Evolutionary conservation across 768 basidiomycete genomes (phyloP).

Genomic region (Leccinum arenicola): DNA sequence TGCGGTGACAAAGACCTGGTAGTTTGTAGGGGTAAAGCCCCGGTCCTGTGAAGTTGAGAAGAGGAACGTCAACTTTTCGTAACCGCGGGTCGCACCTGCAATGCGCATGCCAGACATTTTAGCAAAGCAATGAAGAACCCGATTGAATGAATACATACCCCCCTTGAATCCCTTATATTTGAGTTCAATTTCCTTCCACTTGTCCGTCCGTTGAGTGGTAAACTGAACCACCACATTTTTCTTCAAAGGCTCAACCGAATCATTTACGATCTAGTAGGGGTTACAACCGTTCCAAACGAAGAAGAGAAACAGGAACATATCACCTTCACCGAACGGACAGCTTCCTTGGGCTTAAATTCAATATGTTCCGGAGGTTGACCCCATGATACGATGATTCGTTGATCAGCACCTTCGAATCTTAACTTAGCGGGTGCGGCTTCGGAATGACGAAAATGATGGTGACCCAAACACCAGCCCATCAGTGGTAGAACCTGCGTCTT

Average conservation of each 20-base stretch:
- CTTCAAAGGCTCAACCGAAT: slow-evolving; percentile 6
- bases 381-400: slow-evolving; percentile 11
- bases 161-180: slow-evolving; percentile 20
- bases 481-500: slow-evolving; percentile 16
- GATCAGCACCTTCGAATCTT: slow-evolving; percentile 6
- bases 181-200: slow-evolving; percentile 10
- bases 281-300: not conserved
- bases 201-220: not conserved
- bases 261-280: slow-evolving; percentile 24
- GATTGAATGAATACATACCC: slow-evolving; percentile 19
- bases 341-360: slow-evolving; percentile 19
- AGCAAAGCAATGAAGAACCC: not conserved
- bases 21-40: slow-evolving; percentile 18
- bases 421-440: slow-evolving; percentile 13
- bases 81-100: slow-evolving; percentile 17
- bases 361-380: slow-evolving; percentile 9
- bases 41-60: slow-evolving; percentile 21
- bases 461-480: slow-evolving; percentile 29
- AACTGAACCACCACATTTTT: slow-evolving; percentile 25
- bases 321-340: slow-evolving; percentile 16
- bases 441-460: slow-evolving; percentile 14
- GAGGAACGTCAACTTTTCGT: slow-evolving; percentile 13
- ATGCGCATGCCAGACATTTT: not conserved
- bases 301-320: not conserved
- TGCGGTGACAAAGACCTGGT: slow-evolving; percentile 20